phyloP scores from a whole-genome alignment of 306 rosid genomes.

The Vachellia pachyceras region DNA sequence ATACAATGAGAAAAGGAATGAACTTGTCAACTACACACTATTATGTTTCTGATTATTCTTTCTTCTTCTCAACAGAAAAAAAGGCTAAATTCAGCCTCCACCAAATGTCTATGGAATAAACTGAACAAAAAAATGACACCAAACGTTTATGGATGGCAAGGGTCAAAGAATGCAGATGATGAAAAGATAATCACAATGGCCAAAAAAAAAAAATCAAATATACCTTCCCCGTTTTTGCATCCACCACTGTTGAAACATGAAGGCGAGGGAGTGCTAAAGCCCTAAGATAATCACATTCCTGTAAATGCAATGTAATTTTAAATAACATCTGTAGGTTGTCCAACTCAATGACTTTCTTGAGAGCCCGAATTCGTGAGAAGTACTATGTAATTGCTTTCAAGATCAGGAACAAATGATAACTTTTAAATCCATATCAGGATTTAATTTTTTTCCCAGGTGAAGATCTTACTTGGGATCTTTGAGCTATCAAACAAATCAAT shows the following conservation, averaged over 20 bases:
- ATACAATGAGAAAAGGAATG: neutral
- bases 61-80: neutral
- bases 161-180: neutral
- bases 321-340: neutral
- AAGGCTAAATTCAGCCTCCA: neutral
- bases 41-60: slow-evolving; percentile 16
- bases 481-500: slow-evolving; percentile 21
- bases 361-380: slow-evolving; percentile 31
- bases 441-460: slow-evolving; percentile 23
- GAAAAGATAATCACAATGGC: neutral
- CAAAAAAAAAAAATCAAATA: neutral
- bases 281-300: slow-evolving; percentile 96
- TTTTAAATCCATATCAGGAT: slow-evolving; percentile 11
- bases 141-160: neutral
- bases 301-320: slow-evolving; percentile 37
- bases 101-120: neutral
- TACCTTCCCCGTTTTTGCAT: slow-evolving; percentile 92
- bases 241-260: slow-evolving; percentile 91
- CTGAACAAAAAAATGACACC: neutral
- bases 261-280: slow-evolving; percentile 85
- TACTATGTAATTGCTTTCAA: slow-evolving; percentile 23
- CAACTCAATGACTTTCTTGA: slow-evolving; percentile 27
- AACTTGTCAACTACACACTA: neutral
- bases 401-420: neutral
- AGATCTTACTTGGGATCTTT: slow-evolving; percentile 12